Percentiles rank a stretch among this genome's conserved stretches.
phyloP scores from a whole-genome alignment of 805 yeast genomes.

The Saturnispora besseyi region DNA sequence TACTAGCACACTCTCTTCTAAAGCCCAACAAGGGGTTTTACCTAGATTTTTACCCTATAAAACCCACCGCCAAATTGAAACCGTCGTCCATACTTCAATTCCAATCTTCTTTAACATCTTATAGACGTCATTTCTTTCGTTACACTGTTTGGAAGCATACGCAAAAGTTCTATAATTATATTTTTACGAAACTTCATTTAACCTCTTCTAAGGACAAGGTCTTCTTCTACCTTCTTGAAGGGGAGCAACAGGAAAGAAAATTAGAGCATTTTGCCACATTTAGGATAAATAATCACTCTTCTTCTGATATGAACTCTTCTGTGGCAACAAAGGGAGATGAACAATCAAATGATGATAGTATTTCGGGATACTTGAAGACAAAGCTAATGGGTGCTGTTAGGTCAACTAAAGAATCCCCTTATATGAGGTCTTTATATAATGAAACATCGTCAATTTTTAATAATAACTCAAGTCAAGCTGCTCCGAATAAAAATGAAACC shows the following conservation, averaged over 20 bases:
- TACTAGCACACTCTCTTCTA: not conserved
- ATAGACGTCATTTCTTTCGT: not conserved
- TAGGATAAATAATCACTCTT: not conserved
- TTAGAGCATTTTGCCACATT: slow-evolving; percentile 9
- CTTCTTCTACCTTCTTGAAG: slow-evolving; percentile 19
- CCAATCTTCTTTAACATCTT: not conserved
- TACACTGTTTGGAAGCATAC: slow-evolving; percentile 2
- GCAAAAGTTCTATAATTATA: not conserved
- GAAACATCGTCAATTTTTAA: slow-evolving; percentile 17
- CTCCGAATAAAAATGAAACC: not conserved
- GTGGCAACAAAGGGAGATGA: not conserved
- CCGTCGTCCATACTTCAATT: not conserved
- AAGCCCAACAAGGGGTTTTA: not conserved
- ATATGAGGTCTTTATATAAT: slow-evolving; percentile 37
- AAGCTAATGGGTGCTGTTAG: slow-evolving; percentile 40
- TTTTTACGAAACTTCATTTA: slow-evolving; percentile 1
- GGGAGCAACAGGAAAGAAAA: slow-evolving; percentile 15
- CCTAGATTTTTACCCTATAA: not conserved
- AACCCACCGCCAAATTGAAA: not conserved
- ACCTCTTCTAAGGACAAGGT: slow-evolving; percentile 21
- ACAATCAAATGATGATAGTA: slow-evolving; percentile 15
- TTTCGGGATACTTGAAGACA: slow-evolving; percentile 26
- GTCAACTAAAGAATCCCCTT: slow-evolving; percentile 39
- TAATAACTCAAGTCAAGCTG: slow-evolving; percentile 6
- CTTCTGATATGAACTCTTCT: not conserved